Conservation (phyloP, 164 flowering plant genomes). For the Dillenia suffruticosa region DNA sequence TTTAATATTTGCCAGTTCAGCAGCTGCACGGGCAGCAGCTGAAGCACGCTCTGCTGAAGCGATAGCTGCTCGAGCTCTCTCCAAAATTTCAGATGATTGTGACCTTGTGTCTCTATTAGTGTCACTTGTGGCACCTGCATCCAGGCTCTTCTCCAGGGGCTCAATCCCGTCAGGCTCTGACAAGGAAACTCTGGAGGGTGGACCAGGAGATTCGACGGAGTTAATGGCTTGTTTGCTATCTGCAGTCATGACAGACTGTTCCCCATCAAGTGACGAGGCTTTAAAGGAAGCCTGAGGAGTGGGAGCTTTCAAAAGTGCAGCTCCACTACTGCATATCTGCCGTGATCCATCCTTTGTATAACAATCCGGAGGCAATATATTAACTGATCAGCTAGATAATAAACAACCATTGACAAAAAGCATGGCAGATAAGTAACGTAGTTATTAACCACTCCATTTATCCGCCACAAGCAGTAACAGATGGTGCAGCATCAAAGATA, state of each 20-base stretch:
- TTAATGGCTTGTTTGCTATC: slow-evolving; percentile 20
- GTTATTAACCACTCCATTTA: too few relatives aligned
- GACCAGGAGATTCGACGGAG: slow-evolving; percentile 14
- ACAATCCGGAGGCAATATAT: neutral
- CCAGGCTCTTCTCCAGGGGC: slow-evolving; percentile 13
- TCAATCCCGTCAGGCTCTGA: slow-evolving; percentile 18
- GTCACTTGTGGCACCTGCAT: slow-evolving; percentile 14
- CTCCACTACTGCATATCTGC: slow-evolving; percentile 21
- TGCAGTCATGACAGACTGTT: slow-evolving; percentile 16
- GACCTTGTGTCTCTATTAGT: slow-evolving; percentile 26
- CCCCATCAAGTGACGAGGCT: slow-evolving; percentile 20
- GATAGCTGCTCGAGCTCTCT: slow-evolving; percentile 82
- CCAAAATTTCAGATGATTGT: slow-evolving; percentile 54
- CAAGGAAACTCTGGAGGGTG: slow-evolving; percentile 11
- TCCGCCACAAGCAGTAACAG: too few relatives aligned
- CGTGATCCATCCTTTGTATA: slow-evolving; percentile 63
- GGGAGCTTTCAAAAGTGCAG: slow-evolving; percentile 19
- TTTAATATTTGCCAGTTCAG: slow-evolving; percentile 52
- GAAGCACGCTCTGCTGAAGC: slow-evolving; percentile 86
- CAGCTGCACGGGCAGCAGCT: slow-evolving; percentile 86
- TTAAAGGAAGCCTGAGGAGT: slow-evolving; percentile 9
- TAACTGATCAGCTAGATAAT: neutral
- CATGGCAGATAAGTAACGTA: too few relatives aligned
- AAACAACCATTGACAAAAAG: too few relatives aligned
- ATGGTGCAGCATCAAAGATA: too few relatives aligned